Evolutionary conservation across 306 rosid genomes (phyloP), one percentile per base, ranked within the genome.

Genomic region (Cucurbita maxima): DNA sequence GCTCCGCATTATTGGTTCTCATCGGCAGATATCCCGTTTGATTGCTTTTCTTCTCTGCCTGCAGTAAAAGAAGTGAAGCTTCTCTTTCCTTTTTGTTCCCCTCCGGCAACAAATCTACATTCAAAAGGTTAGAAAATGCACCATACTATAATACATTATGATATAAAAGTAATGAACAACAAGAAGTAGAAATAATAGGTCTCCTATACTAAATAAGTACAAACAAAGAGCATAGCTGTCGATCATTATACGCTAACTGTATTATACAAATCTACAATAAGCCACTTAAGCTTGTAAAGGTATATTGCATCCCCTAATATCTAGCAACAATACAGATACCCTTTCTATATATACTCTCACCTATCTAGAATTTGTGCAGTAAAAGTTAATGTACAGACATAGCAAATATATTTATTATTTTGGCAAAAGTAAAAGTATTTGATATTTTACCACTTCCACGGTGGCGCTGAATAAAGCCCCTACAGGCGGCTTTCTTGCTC

Each of bases 371-470:
- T 43, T 41, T 18, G 50, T 43, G 72, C 72, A n/a, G 72, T 66
- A 43, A 66, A 66, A 43, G 19, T 30, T 66, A 66, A 66, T 66
- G 37, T 66, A 66, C 72, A 66, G 53, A 66, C 50, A 53, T 41
- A 66, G 50, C 36, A 44, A 66, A 66, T 41, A 66, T 37, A 19
- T 20, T 10, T 18, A 66, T 66, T 19, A 11, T 66, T 19, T 66
- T 5, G 44, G 36, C 72, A 16, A 66, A 43, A 43, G 37, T 22
- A 43, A 66, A 66, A 66, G 53, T 66, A 41, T 6, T 10, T 10
- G 71, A 64, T 66, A 45, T 43, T 66, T 66, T 66, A 66, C 72
- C 72, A 66, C 52, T 66, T 66, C 54, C 53, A 10, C 25, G 18
- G 6, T 66, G 72, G 54, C 72, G 72, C n/a, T 41, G 53, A 15